Percentiles rank a stretch among this genome's conserved stretches.
These are phyloP conservation scores for Phytopythium cucurbitacearum DNA, from an alignment of 352 stramenopile genomes.

Conservation along the genomic window DNA sequence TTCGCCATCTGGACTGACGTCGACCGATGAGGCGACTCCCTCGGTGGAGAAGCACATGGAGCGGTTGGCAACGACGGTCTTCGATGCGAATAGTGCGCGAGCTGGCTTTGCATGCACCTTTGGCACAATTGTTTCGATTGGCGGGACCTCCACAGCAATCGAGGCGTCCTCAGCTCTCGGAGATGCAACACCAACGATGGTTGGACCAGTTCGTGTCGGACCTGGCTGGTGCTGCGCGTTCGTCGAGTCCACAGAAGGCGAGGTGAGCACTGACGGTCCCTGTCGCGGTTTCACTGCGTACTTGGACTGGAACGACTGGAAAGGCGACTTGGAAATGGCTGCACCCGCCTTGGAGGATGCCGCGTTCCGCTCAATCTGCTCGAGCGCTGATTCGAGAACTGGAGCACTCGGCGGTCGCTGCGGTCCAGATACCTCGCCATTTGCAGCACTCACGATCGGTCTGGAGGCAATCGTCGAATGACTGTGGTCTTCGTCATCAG, in stretches of 20 bases:
- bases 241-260: background rate
- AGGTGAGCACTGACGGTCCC: slow-evolving; percentile 9
- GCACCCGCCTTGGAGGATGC: slow-evolving; percentile 14
- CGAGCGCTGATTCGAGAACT: slow-evolving; percentile 25
- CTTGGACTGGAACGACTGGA: slow-evolving; percentile 81
- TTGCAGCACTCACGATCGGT: background rate
- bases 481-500: background rate
- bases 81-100: slow-evolving; percentile 44
- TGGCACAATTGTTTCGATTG: background rate
- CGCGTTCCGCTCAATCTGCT: slow-evolving; percentile 39
- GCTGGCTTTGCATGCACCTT: slow-evolving; percentile 29
- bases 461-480: background rate
- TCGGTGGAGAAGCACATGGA: slow-evolving; percentile 82
- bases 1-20: slow-evolving; percentile 74
- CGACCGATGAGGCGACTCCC: slow-evolving; percentile 63
- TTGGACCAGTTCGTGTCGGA: slow-evolving; percentile 22
- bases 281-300: slow-evolving; percentile 15
- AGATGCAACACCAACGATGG: slow-evolving; percentile 22
- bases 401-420: slow-evolving; percentile 2
- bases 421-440: background rate
- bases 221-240: background rate
- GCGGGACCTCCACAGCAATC: background rate
- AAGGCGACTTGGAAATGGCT: slow-evolving; percentile 56
- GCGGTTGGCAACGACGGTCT: slow-evolving; percentile 42
- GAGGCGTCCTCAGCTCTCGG: background rate